Base-by-base conservation (phyloP, 306 rosid genomes). In the Begonia loranthoides region DNA sequence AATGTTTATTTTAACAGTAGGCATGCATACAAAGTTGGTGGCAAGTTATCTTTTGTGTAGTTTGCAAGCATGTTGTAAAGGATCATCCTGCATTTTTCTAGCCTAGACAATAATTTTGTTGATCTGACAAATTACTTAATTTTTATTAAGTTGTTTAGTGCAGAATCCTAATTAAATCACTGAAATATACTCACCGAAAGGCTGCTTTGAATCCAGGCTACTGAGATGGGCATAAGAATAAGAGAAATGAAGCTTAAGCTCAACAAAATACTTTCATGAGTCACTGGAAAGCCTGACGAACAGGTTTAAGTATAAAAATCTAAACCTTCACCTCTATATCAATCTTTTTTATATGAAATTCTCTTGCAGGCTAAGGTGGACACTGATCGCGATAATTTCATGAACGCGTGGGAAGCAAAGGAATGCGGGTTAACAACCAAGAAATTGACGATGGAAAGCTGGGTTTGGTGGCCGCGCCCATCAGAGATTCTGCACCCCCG, bases 321-420 rank as follows among this genome's bases (percentile, higher is more conserved):
- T n/a, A n/a, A n/a, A n/a, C n/a, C n/a, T n/a, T n/a, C n/a, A n/a
- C n/a, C n/a, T n/a, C n/a, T n/a, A n/a, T n/a, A n/a, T n/a, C n/a
- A n/a, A n/a, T n/a, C n/a, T n/a, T n/a, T n/a, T n/a, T n/a, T n/a
- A n/a, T n/a, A n/a, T n/a, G n/a, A n/a, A n/a, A n/a, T n/a, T n/a
- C 45, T 45, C 60, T 54, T 66, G 70, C 79, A 89, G 97, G 50
- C 85, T 62, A 94, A 85, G 55, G 39, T 45, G 56, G 97, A 82
- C 74, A 85, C 97, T 0, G 85, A 76, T 22, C 84, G 95, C n/a
- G 97, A 89, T 73, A 73, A 85, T 61, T 89, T 85, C 67, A 77
- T 89, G 97, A 85, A 73, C 66, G 65, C 97, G 1, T 90, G 97
- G 95, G 85, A 80, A 76, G 95, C 97, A 0, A 85, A 76, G 76